Evolutionary conservation across 306 rosid species (phyloP).

Genomic region (Calophaca sinica): DNA sequence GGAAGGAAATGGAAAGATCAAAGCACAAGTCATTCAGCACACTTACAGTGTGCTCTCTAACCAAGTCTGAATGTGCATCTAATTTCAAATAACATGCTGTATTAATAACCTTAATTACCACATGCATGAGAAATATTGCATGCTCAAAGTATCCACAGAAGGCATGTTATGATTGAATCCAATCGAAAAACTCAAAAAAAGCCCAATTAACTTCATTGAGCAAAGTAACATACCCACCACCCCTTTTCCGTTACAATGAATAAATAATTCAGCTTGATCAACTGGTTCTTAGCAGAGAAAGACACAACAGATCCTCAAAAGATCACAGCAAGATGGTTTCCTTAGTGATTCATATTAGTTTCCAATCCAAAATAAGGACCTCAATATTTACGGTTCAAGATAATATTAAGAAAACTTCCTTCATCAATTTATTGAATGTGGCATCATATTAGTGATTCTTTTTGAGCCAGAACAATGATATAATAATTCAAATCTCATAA

Average conservation of each 20-base stretch:
- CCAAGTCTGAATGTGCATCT: slow-evolving; percentile 17
- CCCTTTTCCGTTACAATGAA: too few species aligned
- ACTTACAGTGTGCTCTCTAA: not conserved
- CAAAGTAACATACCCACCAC: not conserved
- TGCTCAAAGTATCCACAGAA: slow-evolving; percentile 12
- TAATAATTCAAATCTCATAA: not conserved
- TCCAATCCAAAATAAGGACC: not conserved
- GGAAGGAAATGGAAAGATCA: slow-evolving; percentile 25
- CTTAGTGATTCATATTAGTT: not conserved
- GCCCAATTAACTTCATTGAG: slow-evolving; percentile 11
- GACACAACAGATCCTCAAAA: slow-evolving; percentile 12
- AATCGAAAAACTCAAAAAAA: not conserved
- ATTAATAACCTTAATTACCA: not conserved
- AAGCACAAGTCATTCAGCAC: slow-evolving; percentile 13
- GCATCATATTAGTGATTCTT: not conserved
- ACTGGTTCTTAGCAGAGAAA: not conserved
- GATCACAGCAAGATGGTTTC: not conserved
- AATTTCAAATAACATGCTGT: not conserved
- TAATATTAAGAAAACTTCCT: not conserved
- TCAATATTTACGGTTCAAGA: not conserved
- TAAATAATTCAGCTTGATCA: not conserved
- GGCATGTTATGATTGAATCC: not conserved
- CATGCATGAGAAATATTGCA: slow-evolving; percentile 8
- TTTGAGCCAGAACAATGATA: not conserved
- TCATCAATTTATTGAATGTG: not conserved